Conservation (phyloP, 108 stramenopile species). For the Cylindrotheca closterium region DNA sequence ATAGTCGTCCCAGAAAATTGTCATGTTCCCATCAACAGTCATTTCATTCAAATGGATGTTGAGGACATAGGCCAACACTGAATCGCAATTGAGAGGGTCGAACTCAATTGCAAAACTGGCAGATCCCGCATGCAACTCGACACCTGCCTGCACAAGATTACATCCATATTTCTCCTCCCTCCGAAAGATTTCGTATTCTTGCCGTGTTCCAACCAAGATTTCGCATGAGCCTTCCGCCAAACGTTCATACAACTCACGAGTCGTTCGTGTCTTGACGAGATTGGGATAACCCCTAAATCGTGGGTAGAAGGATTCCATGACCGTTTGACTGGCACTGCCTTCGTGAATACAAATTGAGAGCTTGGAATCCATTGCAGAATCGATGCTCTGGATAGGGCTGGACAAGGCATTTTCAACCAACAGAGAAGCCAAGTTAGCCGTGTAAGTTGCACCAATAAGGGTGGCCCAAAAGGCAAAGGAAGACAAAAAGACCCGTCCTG, state of each 20-base stretch:
- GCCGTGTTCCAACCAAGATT: neutral
- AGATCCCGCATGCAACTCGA: neutral
- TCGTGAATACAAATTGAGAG: slow-evolving; percentile 3
- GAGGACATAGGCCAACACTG: neutral
- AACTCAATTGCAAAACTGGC: neutral
- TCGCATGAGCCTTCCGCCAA: slow-evolving; percentile 1
- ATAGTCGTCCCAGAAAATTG: too few species aligned
- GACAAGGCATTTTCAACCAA: slow-evolving; percentile 1
- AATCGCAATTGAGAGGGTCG: neutral
- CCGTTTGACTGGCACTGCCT: neutral
- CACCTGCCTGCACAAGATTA: neutral
- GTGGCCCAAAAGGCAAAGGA: slow-evolving; percentile 1
- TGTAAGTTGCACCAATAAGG: slow-evolving; percentile 8
- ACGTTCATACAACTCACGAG: neutral
- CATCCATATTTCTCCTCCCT: neutral
- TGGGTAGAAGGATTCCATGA: neutral
- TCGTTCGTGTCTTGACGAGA: neutral
- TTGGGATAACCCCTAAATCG: neutral
- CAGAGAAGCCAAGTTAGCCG: slow-evolving; percentile 16
- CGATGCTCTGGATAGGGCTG: neutral
- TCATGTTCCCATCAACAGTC: neutral
- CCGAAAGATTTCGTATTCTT: slow-evolving; percentile 1
- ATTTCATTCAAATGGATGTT: neutral
- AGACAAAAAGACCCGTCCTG: neutral
- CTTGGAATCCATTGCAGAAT: neutral